Evolutionary conservation across 495 filamentous ascomycete species (phyloP), one percentile per base, ranked within the genome.

Genomic region (Collariella sp.): DNA sequence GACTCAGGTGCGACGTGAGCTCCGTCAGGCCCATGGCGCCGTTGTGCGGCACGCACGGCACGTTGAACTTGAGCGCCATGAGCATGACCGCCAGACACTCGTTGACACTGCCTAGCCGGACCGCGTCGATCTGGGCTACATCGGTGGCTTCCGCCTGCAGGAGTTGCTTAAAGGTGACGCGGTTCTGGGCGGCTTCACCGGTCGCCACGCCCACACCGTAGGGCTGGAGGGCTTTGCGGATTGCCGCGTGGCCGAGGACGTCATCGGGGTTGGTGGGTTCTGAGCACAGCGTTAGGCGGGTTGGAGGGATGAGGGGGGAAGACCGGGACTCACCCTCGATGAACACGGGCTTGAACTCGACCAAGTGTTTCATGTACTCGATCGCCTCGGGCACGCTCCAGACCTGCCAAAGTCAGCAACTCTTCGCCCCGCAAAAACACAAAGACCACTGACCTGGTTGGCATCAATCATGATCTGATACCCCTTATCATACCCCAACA

Each of bases 141-240:
- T 91, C 89, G 66, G 95, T 82, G 40, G 89, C 87, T 49, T 83
- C 82, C 33, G 80, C 72, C 58, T 83, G 79, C 19, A 95, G 74
- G 39, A 95, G 77, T 70, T 95, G 89, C 78, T 95, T 95, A 79
- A 95, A 94, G 54, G 94, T 80, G 7, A 94, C 86, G 13, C 89
- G 80, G 72, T 94, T 95, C 75, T 94, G 89, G 72, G 87, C 91
- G 87, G 94, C 94, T 72, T 95, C 89, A 46, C 89, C 89, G 0
- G 89, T 95, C 13, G 89, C 89, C 18, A 95, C 89, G 41, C 87
- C 87, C 58, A 95, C 83, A 53, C 83, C 83, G 64, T 82, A 69
- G 1, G 85, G 85, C 26, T 75, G 73, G 12, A 95, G 78, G 2
- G 89, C 89, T 50, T 89, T 83, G 34, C 85, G 80, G 60, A 95